Percentiles rank a stretch among this genome's conserved stretches.
These are phyloP conservation scores for Apophysomyces trapeziformis DNA, from an alignment of 371 early-diverging fungal species.

Conservation along the genomic window DNA sequence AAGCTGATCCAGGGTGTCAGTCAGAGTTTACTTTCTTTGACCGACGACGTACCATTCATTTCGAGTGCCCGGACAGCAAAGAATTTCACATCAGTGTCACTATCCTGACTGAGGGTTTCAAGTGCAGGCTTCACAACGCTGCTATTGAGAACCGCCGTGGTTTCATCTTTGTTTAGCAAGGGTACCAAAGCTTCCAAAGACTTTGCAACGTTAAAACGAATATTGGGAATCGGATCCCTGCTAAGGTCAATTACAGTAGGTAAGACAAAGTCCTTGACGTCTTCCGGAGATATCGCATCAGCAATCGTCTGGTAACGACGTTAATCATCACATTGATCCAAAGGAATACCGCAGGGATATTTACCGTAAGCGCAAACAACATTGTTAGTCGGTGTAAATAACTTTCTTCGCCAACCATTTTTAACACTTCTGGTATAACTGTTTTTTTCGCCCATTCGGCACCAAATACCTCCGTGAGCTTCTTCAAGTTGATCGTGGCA, in stretches of 20 bases:
- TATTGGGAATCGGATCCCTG: conserved; percentile 96
- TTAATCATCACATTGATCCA: not conserved
- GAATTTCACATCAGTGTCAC: conserved; percentile 91
- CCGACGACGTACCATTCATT: conserved; percentile 9
- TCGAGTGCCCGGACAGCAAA: conserved; percentile 84
- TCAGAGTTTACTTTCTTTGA: conserved; percentile 11
- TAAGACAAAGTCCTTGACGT: conserved; percentile 86
- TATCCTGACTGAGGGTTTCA: conserved; percentile 80
- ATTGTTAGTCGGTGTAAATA: conserved; percentile 97
- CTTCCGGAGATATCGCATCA: conserved; percentile 82
- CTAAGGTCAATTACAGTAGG: conserved; percentile 88
- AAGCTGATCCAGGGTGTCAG: conserved; percentile 9
- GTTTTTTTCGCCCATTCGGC: conserved; percentile 92
- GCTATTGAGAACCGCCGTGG: conserved; percentile 62
- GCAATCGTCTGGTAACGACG: conserved; percentile 73
- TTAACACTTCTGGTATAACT: conserved; percentile 92
- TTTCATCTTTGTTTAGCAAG: conserved; percentile 67
- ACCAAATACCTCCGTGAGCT: conserved; percentile 95
- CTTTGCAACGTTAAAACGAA: conserved; percentile 98
- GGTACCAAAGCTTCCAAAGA: conserved; percentile 84
- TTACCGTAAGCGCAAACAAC: conserved; percentile 89
- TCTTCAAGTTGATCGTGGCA: conserved; percentile 89
- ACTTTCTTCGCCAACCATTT: conserved; percentile 85
- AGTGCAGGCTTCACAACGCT: conserved; percentile 80
- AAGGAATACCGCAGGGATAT: conserved; percentile 17